These are phyloP conservation scores for Cucurbita moschata DNA, from an alignment of 306 rosid genomes.

Conservation along the genomic window DNA sequence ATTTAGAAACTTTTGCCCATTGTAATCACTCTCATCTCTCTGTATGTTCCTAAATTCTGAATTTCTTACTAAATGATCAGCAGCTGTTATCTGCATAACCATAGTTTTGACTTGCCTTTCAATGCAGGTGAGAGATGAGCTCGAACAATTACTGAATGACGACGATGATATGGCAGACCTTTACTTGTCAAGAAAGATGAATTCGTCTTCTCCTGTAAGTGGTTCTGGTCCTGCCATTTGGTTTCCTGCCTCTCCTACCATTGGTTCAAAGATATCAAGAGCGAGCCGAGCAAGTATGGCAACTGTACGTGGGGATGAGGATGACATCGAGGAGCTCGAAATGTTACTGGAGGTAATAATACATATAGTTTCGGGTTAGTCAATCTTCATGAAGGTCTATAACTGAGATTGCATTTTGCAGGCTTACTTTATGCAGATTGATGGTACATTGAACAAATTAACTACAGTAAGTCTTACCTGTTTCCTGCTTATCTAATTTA, in stretches of 20 bases:
- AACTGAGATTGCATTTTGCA: slow-evolving; percentile 19
- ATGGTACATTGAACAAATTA: slow-evolving; percentile 59
- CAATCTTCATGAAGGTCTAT: slow-evolving; percentile 4
- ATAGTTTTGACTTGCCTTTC: neutral
- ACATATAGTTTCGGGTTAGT: neutral
- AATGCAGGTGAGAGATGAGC: slow-evolving; percentile 74
- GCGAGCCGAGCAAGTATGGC: slow-evolving; percentile 69
- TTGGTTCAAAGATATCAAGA: slow-evolving; percentile 59
- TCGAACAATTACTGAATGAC: slow-evolving; percentile 84
- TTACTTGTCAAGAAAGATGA: slow-evolving; percentile 75
- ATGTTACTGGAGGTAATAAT: slow-evolving; percentile 69
- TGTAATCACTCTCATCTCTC: neutral
- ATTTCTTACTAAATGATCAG: neutral
- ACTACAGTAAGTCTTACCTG: slow-evolving; percentile 33
- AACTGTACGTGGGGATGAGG: slow-evolving; percentile 49
- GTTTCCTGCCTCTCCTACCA: slow-evolving; percentile 46
- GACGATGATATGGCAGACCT: slow-evolving; percentile 98
- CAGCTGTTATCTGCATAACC: neutral
- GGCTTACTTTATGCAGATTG: slow-evolving; percentile 86
- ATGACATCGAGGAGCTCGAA: slow-evolving; percentile 76
- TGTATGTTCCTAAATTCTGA: neutral
- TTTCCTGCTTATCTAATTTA: neutral
- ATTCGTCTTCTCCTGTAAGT: slow-evolving; percentile 57
- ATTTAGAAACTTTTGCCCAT: neutral
- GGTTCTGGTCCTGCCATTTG: slow-evolving; percentile 45